Percentiles rank a stretch among this genome's conserved stretches.
Evolutionary conservation across 352 stramenopile species (phyloP).

Genomic region (Globisporangium parvum): DNA sequence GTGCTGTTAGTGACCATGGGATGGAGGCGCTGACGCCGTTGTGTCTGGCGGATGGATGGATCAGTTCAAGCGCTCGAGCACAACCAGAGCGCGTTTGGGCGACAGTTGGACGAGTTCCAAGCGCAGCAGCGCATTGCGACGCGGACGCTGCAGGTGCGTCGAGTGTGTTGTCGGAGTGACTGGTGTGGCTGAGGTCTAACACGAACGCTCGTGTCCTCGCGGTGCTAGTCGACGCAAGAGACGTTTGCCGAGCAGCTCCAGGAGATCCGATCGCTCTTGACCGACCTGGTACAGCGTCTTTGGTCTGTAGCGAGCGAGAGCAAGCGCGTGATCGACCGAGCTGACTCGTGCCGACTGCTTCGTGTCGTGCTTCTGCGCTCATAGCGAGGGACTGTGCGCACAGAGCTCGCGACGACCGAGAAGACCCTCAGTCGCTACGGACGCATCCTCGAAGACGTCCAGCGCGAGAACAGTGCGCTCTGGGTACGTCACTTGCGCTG

Average conservation of each 20-base stretch:
- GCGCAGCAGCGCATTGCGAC: slow-evolving; percentile 29
- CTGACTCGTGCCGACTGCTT: too few relatives aligned
- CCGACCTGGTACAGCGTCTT: slow-evolving; percentile 30
- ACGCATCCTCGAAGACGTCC: slow-evolving; percentile 30
- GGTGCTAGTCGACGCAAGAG: slow-evolving; percentile 38
- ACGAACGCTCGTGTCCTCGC: background rate
- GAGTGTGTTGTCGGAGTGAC: too few relatives aligned
- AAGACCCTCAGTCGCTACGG: slow-evolving; percentile 24
- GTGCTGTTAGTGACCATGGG: background rate
- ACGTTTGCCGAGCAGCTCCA: slow-evolving; percentile 37
- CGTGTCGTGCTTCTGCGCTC: too few relatives aligned
- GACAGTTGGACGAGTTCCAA: slow-evolving; percentile 57
- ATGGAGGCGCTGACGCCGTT: background rate
- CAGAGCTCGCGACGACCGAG: slow-evolving; percentile 27
- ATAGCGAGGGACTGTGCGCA: slow-evolving; percentile 34
- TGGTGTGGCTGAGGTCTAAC: too few relatives aligned
- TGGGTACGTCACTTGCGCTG: slow-evolving; percentile 37
- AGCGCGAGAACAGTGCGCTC: slow-evolving; percentile 44
- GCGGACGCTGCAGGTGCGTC: slow-evolving; percentile 39
- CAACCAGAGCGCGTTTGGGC: slow-evolving; percentile 52
- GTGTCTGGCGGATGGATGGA: background rate
- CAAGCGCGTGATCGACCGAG: too few relatives aligned
- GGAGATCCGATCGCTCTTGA: slow-evolving; percentile 43
- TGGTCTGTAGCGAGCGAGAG: too few relatives aligned
- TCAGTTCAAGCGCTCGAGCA: slow-evolving; percentile 68